These are phyloP conservation scores for Bauhinia variegata DNA, from an alignment of 306 rosid genomes.

Conservation along the genomic window DNA sequence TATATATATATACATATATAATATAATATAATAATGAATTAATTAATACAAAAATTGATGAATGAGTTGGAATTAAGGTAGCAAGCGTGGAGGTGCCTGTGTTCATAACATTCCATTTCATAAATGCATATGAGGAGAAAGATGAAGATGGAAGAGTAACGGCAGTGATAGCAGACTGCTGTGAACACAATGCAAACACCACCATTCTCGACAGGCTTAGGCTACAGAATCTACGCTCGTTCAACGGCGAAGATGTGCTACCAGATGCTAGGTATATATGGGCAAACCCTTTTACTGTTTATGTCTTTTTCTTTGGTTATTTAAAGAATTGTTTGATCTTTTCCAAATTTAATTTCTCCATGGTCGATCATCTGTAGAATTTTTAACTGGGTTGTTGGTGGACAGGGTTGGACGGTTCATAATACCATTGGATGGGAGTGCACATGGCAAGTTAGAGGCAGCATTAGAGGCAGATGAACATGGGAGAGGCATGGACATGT, in stretches of 20 bases:
- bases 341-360: no score
- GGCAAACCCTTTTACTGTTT: no score
- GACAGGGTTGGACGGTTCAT: constrained; percentile 85
- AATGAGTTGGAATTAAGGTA: no score
- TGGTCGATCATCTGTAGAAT: no score
- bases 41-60: no score
- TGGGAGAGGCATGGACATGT: constrained; percentile 95
- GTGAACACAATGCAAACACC: constrained; percentile 76
- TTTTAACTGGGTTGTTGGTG: not conserved
- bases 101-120: constrained; percentile 82
- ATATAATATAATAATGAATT: no score
- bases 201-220: constrained; percentile 68
- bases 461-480: constrained; percentile 90
- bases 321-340: no score
- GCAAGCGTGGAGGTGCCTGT: constrained; percentile 89
- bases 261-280: constrained; percentile 90
- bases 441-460: constrained; percentile 68
- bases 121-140: constrained; percentile 82
- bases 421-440: constrained; percentile 82
- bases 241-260: constrained; percentile 58
- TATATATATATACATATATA: no score
- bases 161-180: constrained; percentile 73
- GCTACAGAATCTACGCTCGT: constrained; percentile 68
- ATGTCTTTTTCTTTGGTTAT: no score
- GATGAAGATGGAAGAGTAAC: constrained; percentile 85